These are phyloP conservation scores for Yamadazyma spencermartinsiae DNA, from an alignment of 1,139 yeast genomes.

Conservation along the genomic window DNA sequence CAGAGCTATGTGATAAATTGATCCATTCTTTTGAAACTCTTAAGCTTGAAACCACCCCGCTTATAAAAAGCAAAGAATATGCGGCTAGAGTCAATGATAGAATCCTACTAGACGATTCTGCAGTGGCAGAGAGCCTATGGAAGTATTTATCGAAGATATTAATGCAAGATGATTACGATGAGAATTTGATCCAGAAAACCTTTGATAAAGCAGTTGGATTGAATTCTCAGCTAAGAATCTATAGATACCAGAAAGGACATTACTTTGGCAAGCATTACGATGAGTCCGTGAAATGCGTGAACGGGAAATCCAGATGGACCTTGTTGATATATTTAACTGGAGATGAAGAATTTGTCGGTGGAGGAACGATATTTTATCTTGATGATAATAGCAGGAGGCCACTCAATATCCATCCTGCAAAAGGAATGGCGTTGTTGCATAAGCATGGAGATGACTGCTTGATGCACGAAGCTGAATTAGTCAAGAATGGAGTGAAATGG, in stretches of 20 bases:
- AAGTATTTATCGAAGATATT: constrained; percentile 36
- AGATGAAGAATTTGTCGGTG: constrained; percentile 56
- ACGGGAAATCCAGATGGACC: constrained; percentile 59
- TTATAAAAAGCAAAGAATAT: constrained; percentile 50
- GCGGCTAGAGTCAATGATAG: constrained; percentile 65
- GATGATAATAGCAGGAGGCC: constrained; percentile 20
- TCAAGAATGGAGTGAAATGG: constrained; percentile 60
- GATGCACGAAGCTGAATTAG: constrained; percentile 59
- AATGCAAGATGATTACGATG: constrained; percentile 31
- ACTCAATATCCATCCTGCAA: constrained; percentile 47
- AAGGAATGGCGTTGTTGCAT: constrained; percentile 63
- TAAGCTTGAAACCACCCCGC: constrained; percentile 49
- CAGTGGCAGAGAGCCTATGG: constrained; percentile 48
- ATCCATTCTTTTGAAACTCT: constrained; percentile 37
- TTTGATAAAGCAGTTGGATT: constrained; percentile 49
- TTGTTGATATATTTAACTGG: constrained; percentile 60
- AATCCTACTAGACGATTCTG: constrained; percentile 38
- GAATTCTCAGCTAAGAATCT: constrained; percentile 58
- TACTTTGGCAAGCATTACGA: constrained; percentile 67
- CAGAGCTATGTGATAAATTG: constrained; percentile 44
- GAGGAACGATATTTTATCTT: constrained; percentile 60
- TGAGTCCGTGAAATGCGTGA: constrained; percentile 43
- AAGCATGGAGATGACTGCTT: constrained; percentile 70
- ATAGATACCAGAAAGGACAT: constrained; percentile 58
- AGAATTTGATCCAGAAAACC: constrained; percentile 23